Percentiles rank a stretch among this genome's conserved stretches.
Evolutionary conservation across 805 yeast species (phyloP).

Genomic region (Starmerella apicola): DNA sequence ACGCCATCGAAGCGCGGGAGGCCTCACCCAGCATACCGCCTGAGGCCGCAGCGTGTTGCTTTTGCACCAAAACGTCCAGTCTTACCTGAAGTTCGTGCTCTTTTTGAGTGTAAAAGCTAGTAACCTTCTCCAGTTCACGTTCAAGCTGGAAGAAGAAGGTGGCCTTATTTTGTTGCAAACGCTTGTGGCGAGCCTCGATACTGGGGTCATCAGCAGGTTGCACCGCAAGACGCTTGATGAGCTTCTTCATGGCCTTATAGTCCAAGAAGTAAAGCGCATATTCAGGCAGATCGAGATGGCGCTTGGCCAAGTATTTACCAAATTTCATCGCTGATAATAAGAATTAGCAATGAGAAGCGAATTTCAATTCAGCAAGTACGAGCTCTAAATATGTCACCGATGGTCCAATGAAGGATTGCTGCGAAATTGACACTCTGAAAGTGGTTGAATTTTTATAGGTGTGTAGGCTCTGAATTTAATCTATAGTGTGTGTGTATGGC

Average conservation of each 20-base stretch:
- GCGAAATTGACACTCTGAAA: too few species aligned
- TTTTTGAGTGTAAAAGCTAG: constrained; percentile 79
- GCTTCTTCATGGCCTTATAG: constrained; percentile 84
- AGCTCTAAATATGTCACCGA: neutral
- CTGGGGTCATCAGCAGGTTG: constrained; percentile 26
- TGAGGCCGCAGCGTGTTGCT: constrained; percentile 42
- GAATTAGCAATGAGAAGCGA: neutral
- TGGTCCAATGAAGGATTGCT: neutral
- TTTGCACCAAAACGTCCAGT: constrained; percentile 61
- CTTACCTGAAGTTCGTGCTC: constrained; percentile 77
- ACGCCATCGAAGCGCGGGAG: constrained; percentile 55
- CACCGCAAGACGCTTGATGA: constrained; percentile 58
- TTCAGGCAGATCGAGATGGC: constrained; percentile 91
- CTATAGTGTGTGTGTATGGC: too few species aligned
- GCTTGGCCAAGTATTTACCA: constrained; percentile 87
- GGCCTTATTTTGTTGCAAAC: constrained; percentile 80
- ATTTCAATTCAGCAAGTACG: neutral
- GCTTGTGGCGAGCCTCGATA: constrained; percentile 32
- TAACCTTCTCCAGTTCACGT: constrained; percentile 90
- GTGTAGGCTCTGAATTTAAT: too few species aligned
- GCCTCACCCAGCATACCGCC: constrained; percentile 35
- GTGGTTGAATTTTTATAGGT: too few species aligned
- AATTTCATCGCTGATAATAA: constrained; percentile 47
- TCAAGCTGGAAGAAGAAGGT: constrained; percentile 79
- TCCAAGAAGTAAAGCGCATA: constrained; percentile 88